Conservation (phyloP, 495 filamentous ascomycete species). For the Letharia columbiana region DNA sequence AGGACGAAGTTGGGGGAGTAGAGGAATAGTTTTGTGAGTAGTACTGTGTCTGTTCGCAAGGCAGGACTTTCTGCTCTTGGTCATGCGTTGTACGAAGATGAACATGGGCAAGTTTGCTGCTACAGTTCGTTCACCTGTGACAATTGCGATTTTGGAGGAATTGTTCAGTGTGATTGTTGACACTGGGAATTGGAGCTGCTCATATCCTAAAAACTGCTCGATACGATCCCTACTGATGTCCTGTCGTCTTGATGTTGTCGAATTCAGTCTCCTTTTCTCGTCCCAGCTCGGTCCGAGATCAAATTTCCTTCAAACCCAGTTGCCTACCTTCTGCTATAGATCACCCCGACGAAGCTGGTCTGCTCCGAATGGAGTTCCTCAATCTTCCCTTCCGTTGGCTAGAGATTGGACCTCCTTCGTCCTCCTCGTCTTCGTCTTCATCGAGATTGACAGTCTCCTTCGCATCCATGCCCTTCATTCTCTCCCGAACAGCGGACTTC, state of each 20-base stretch:
- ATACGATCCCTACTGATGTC: background rate
- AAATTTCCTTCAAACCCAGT: background rate
- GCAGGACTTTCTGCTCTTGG: background rate
- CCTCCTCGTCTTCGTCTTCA: background rate
- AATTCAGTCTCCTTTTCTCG: background rate
- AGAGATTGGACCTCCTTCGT: background rate
- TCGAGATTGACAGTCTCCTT: background rate
- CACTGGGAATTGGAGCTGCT: background rate
- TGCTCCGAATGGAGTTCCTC: background rate
- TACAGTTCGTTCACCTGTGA: background rate
- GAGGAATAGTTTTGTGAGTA: background rate
- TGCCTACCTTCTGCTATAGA: background rate
- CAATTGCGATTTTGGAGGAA: background rate
- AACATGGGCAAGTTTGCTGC: background rate
- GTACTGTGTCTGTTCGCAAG: background rate
- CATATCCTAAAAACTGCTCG: background rate
- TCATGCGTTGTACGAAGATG: background rate
- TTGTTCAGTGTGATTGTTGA: background rate
- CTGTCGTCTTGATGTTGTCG: background rate
- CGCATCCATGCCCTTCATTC: background rate
- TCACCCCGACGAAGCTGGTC: background rate
- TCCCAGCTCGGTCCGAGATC: background rate
- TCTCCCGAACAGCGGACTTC: background rate
- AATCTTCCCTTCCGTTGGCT: background rate
- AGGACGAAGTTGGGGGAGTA: constrained; percentile 43